Percentiles rank a stretch among this genome's conserved stretches.
Evolutionary conservation across 2,329 filamentous ascomycete species (phyloP).

Genomic region (Orbilia quercus): DNA sequence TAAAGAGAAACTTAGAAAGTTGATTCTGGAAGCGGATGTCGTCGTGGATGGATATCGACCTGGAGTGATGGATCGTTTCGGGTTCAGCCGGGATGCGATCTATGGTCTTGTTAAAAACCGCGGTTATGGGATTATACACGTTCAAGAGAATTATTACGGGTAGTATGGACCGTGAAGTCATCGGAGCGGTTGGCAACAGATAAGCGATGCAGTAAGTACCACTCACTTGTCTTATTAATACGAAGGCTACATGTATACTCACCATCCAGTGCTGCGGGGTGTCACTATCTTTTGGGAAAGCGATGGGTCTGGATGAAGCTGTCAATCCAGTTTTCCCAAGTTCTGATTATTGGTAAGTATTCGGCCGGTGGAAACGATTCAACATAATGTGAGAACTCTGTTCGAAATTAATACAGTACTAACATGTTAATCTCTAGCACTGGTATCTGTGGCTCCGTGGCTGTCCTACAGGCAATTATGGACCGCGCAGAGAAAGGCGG

Average conservation of each 20-base stretch:
- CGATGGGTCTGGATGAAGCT: slow-evolving; percentile 65
- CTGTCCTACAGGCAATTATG: slow-evolving; percentile 64
- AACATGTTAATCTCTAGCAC: slow-evolving; percentile 61
- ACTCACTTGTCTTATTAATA: slow-evolving; percentile 1
- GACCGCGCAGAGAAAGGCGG: slow-evolving; percentile 63
- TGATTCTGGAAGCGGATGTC: slow-evolving; percentile 67
- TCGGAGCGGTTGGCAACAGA: slow-evolving; percentile 69
- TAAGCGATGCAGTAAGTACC: slow-evolving; percentile 65
- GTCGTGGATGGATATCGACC: slow-evolving; percentile 68
- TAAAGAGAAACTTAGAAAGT: slow-evolving; percentile 62
- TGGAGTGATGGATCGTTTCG: slow-evolving; percentile 66
- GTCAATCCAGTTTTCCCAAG: slow-evolving; percentile 66
- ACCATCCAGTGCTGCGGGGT: slow-evolving; percentile 63
- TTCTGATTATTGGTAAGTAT: slow-evolving; percentile 62
- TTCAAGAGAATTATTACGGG: slow-evolving; percentile 69
- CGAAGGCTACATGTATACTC: slow-evolving; percentile 2
- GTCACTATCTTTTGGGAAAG: slow-evolving; percentile 65
- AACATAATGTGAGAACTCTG: neutral
- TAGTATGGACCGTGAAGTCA: slow-evolving; percentile 67
- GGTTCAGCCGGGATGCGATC: slow-evolving; percentile 64
- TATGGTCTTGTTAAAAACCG: slow-evolving; percentile 64
- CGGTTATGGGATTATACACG: slow-evolving; percentile 65
- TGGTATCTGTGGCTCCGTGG: slow-evolving; percentile 64
- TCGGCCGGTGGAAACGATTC: slow-evolving; percentile 51
- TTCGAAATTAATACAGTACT: neutral